Evolutionary conservation across 2,329 filamentous ascomycete genomes (phyloP), one percentile per base, ranked within the genome.

Genomic region (Chaetomium strumarium): DNA sequence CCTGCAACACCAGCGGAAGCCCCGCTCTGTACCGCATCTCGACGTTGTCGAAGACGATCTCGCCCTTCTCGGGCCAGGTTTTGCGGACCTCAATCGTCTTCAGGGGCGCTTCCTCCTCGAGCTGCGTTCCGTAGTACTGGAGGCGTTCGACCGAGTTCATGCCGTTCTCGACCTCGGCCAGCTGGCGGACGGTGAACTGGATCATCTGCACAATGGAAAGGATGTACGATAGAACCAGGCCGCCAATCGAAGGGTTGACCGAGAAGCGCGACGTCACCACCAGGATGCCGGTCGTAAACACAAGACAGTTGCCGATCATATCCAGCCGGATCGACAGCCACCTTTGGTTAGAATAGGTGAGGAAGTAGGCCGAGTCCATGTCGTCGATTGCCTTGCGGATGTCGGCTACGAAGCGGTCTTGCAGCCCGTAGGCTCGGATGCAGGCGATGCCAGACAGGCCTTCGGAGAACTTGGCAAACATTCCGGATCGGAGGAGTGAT

Each of bases 61-160:
- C 87, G 29, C 92, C 93, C 60, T 82, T 82, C 63, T 95, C 85
- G 0, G 93, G 93, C 93, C 93, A 99, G 17, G 77, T 78, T 1
- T 81, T 72, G 16, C 83, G 80, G 3, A 96, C 81, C 5, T 90
- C 81, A 45, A 84, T 68, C 39, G 88, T 85, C 62, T 91, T 87
- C 1, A 91, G 75, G 0, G 91, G 89, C 0, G 92, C 89, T 68
- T 97, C 93, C 66, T 96, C 86, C 58, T 95, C 90, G 5, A 99
- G 79, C 60, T 88, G 71, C 1, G 82, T 89, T 50, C 89, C 91
- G 67, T 97, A 97, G 72, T 95, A 90, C 66, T 90, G 84, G 33
- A 97, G 76, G 46, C 93, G 85, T 71, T 97, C 92, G 0, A 95
- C 93, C 0, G 91, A 85, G 67, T 96, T 97, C 92, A 97, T 97